Evolutionary conservation across 805 yeast species (phyloP), one percentile per base, ranked within the genome.

Genomic region (Jamesozyma hellenica): DNA sequence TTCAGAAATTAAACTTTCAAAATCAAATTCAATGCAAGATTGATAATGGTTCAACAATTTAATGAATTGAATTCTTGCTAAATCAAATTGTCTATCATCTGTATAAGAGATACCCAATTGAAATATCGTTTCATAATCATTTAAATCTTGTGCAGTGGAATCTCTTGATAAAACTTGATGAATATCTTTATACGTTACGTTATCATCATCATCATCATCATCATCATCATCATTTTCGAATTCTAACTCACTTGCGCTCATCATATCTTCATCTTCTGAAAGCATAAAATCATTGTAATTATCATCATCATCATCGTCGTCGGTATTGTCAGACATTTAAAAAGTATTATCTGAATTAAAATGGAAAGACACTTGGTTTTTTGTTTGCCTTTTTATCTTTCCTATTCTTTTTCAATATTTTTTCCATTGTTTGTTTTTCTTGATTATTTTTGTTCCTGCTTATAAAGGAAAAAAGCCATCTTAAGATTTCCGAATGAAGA

Each of bases 261-360:
- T 36, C 42, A 47, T 44, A n/a, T 42, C 51, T 16, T 55, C 59
- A 16, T 55, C 63, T 17, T 52, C 63, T 2, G 61, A 54, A 4
- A 36, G n/a, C 39, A 42, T 51, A 39, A 47, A 58, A n/a, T 56
- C 61, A 30, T 53, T 56, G 39, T 58, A 58, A 37, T 56, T 46
- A 10, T 35, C 35, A 12, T 32, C 32, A 4, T n/a, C 11, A 14
- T 37, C 53, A 19, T 42, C 46, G 16, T 50, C 55, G 23, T 49
- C 51, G 18, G 39, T n/a, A n/a, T n/a, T n/a, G n/a, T n/a, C n/a
- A n/a, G n/a, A n/a, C n/a, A n/a, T n/a, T n/a, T n/a, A n/a, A n/a
- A n/a, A n/a, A n/a, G n/a, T n/a, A n/a, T n/a, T n/a, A n/a, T n/a
- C n/a, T n/a, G n/a, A n/a, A n/a, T n/a, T n/a, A n/a, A n/a, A n/a